phyloP scores from a whole-genome alignment of 495 filamentous ascomycete species.

The Penicillium lividum region DNA sequence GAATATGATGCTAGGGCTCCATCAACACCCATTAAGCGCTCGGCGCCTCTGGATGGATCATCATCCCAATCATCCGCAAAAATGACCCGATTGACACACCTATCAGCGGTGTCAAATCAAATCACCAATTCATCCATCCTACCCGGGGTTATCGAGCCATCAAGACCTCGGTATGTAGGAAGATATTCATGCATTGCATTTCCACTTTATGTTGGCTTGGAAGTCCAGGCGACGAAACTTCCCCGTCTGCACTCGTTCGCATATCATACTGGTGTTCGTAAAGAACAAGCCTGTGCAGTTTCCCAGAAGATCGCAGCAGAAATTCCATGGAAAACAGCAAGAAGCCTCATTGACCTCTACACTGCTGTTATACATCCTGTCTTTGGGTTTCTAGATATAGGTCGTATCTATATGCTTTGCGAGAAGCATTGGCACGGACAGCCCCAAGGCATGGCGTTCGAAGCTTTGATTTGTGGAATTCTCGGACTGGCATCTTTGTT shows the following conservation, averaged over 20 bases:
- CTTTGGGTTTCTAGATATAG: conserved; percentile 43
- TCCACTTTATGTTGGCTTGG: conserved; percentile 40
- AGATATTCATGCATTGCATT: conserved; percentile 46
- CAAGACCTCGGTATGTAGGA: conserved; percentile 34
- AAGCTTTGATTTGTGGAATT: conserved; percentile 37
- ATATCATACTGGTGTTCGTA: conserved; percentile 43
- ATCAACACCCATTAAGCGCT: conserved; percentile 9
- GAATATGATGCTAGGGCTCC: conserved; percentile 25
- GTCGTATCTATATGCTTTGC: conserved; percentile 20
- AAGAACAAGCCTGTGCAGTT: conserved; percentile 23
- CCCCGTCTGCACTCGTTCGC: conserved; percentile 48
- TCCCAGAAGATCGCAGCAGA: conserved; percentile 20
- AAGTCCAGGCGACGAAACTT: conserved; percentile 38
- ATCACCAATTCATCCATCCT: conserved; percentile 15
- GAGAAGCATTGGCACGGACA: conserved; percentile 31
- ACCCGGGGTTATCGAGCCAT: conserved; percentile 25
- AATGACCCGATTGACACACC: conserved; percentile 4
- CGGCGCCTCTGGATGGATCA: not conserved
- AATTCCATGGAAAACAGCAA: conserved; percentile 27
- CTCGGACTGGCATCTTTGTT: conserved; percentile 38
- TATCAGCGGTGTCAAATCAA: conserved; percentile 1
- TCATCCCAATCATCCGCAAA: conserved; percentile 4
- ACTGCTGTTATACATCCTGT: conserved; percentile 37
- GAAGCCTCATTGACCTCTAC: conserved; percentile 32
- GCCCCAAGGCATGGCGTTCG: conserved; percentile 27